phyloP scores from a whole-genome alignment of 257 asterid genomes.

The Primulina huaijiensis region DNA sequence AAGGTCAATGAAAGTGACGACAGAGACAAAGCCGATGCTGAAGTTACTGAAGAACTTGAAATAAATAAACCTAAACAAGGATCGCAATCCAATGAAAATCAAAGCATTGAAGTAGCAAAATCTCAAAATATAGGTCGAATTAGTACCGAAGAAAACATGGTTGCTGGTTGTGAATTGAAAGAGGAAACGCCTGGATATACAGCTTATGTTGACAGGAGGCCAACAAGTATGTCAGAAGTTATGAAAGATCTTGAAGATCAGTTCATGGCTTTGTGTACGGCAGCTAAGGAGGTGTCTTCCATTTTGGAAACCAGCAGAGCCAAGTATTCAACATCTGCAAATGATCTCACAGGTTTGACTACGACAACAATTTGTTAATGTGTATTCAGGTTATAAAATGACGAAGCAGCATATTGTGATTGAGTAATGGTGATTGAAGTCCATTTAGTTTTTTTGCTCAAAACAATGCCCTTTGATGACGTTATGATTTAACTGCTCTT shows the following conservation, averaged over 20 bases:
- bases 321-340: conserved; percentile 54
- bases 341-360: conserved; percentile 62
- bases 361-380: background rate
- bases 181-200: conserved; percentile 89
- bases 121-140: conserved; percentile 53
- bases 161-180: conserved; percentile 49
- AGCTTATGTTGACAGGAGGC: conserved; percentile 75
- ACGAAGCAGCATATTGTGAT: background rate
- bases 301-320: conserved; percentile 77
- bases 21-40: conserved; percentile 34
- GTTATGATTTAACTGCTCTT: conserved; percentile 11
- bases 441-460: background rate
- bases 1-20: conserved; percentile 42
- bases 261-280: conserved; percentile 63
- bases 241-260: conserved; percentile 87
- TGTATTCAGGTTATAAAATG: background rate
- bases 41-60: conserved; percentile 33
- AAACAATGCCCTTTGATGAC: background rate
- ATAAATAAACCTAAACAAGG: conserved; percentile 35
- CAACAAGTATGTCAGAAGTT: conserved; percentile 88
- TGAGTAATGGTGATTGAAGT: conserved; percentile 3
- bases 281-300: conserved; percentile 70
- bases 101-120: conserved; percentile 50
- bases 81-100: conserved; percentile 37
- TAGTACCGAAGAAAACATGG: conserved; percentile 56